Conservation (phyloP, 345 rosid genomes). For the Eucalyptus curtisii region DNA sequence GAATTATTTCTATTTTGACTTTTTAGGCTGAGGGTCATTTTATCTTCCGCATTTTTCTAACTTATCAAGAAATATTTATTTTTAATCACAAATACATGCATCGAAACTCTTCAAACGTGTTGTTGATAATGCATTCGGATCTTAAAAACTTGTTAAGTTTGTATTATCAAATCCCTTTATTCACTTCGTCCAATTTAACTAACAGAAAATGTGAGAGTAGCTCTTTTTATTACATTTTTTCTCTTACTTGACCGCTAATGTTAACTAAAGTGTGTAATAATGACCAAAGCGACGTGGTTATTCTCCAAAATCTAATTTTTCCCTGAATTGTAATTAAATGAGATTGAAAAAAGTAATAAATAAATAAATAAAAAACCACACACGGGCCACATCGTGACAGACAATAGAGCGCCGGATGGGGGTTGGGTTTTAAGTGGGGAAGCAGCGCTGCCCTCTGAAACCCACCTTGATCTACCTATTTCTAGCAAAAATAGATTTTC, state of each 20-base stretch:
- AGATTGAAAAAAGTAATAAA: background rate
- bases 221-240: background rate
- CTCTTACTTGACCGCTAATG: background rate
- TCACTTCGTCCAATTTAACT: background rate
- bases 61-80: background rate
- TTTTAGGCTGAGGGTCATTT: background rate
- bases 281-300: background rate
- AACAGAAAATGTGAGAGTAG: rapidly evolving
- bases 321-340: background rate
- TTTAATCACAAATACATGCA: background rate
- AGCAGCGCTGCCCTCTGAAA: background rate
- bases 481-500: background rate
- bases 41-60: background rate
- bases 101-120: background rate
- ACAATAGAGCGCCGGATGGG: background rate
- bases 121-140: background rate
- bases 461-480: background rate
- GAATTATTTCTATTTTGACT: background rate
- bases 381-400: background rate
- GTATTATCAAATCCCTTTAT: background rate
- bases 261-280: background rate
- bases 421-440: background rate
- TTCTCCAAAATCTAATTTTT: background rate
- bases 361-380: too few relatives aligned
- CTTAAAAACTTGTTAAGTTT: background rate